Percentiles rank a stretch among this genome's conserved stretches.
These are phyloP conservation scores for Balamuthia mandrillaris DNA, from an alignment of 208 protist genomes.

Conservation along the genomic window DNA sequence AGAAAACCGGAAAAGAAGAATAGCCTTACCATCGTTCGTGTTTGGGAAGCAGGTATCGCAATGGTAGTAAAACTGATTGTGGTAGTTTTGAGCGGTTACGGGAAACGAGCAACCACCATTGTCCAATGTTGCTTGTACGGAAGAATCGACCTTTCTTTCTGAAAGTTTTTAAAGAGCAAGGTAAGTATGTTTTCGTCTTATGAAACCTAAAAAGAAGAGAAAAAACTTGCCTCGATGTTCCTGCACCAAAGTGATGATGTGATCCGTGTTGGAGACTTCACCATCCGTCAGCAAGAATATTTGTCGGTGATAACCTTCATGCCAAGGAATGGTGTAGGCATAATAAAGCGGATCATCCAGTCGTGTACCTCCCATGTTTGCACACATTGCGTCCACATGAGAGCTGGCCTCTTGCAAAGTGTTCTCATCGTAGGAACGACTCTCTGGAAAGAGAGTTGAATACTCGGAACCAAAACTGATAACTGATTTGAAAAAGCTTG, in stretches of 20 bases:
- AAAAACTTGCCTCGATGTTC: background rate
- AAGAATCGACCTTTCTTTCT: background rate
- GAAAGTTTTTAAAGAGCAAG: background rate
- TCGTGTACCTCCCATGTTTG: slow-evolving; percentile 62
- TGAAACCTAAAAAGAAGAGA: too few species aligned
- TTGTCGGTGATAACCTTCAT: slow-evolving; percentile 11
- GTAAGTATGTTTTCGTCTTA: background rate
- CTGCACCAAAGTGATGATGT: background rate
- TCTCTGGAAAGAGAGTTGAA: slow-evolving; percentile 14
- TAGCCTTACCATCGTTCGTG: background rate
- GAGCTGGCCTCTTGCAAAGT: slow-evolving; percentile 23
- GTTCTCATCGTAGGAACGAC: slow-evolving; percentile 1
- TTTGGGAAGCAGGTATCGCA: background rate
- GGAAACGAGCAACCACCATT: background rate
- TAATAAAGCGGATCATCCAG: slow-evolving; percentile 35
- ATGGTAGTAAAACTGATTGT: slow-evolving; percentile 3
- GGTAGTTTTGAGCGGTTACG: background rate
- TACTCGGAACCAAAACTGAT: slow-evolving; percentile 53
- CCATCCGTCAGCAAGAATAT: slow-evolving; percentile 60
- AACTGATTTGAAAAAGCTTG: background rate
- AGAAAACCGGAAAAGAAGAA: background rate
- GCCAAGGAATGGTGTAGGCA: background rate
- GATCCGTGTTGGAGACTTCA: slow-evolving; percentile 54
- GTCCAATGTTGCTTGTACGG: background rate
- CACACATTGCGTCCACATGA: background rate